Conservation (phyloP, 257 asterid genomes). For the Nicotiana attenuata region DNA sequence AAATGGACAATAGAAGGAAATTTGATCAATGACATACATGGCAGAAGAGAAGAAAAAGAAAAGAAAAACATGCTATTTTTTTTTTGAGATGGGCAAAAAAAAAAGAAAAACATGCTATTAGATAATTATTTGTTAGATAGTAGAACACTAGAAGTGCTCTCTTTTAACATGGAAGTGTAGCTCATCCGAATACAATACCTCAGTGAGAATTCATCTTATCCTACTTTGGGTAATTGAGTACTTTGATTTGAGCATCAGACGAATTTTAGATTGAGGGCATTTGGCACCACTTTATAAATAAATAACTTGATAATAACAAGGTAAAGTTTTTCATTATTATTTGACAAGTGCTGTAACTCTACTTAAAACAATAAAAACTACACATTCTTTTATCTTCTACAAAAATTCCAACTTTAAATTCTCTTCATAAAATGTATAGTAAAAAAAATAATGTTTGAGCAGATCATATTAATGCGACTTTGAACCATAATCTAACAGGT, state of each 20-base stretch:
- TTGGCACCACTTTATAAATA: background rate
- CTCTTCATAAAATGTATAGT: no score
- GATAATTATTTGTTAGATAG: background rate
- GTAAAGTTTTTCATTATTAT: background rate
- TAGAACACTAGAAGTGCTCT: background rate
- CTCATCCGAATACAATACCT: background rate
- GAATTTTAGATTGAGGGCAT: background rate
- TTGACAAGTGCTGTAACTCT: no score
- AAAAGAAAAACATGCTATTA: background rate
- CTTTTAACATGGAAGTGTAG: background rate
- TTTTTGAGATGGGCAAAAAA: no score
- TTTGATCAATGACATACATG: background rate
- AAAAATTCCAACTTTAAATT: no score
- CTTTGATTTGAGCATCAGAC: background rate
- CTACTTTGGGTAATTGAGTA: background rate
- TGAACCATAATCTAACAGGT: no score
- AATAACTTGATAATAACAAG: background rate
- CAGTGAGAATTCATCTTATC: background rate
- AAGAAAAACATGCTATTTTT: background rate
- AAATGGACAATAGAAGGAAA: background rate
- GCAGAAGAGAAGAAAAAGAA: background rate
- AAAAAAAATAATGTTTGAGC: no score
- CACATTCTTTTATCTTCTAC: no score
- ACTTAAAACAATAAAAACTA: no score
- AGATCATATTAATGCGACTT: no score